Percentiles rank a stretch among this genome's conserved stretches.
These are phyloP conservation scores for Pseudoturritis turrita DNA, from an alignment of 345 rosid species.

Conservation along the genomic window DNA sequence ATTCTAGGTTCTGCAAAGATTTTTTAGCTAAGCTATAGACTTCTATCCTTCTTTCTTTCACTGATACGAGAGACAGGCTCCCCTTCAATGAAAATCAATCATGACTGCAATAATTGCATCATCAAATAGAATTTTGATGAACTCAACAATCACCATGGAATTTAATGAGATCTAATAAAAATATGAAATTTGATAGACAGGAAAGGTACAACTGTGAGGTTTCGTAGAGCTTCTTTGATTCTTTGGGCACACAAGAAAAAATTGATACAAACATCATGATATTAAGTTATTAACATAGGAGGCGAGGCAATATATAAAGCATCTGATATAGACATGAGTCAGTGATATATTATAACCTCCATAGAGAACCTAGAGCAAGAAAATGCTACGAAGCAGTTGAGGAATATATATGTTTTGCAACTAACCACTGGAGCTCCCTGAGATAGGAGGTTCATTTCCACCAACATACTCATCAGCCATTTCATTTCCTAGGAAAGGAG, in stretches of 20 bases:
- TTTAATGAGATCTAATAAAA: background rate
- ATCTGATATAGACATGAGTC: background rate
- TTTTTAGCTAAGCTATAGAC: background rate
- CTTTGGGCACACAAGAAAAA: background rate
- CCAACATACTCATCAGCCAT: conserved; percentile 78
- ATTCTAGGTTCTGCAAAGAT: background rate
- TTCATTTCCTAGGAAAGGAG: conserved; percentile 52
- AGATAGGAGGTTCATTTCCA: conserved; percentile 75
- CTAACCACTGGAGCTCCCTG: conserved; percentile 57
- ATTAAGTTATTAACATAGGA: conserved; percentile 1
- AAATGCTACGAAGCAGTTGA: background rate
- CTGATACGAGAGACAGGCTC: background rate
- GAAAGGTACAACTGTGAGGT: background rate
- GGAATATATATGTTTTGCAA: background rate
- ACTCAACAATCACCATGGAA: background rate
- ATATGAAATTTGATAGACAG: background rate
- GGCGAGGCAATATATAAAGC: background rate
- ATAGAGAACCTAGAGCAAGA: background rate
- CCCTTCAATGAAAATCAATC: background rate
- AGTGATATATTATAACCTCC: background rate
- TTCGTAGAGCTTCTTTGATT: background rate
- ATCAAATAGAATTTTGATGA: background rate
- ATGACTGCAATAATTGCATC: background rate
- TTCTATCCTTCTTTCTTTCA: background rate
- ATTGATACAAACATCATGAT: background rate